These are phyloP conservation scores for Nissolia schottii DNA, from an alignment of 306 rosid genomes.

Conservation along the genomic window DNA sequence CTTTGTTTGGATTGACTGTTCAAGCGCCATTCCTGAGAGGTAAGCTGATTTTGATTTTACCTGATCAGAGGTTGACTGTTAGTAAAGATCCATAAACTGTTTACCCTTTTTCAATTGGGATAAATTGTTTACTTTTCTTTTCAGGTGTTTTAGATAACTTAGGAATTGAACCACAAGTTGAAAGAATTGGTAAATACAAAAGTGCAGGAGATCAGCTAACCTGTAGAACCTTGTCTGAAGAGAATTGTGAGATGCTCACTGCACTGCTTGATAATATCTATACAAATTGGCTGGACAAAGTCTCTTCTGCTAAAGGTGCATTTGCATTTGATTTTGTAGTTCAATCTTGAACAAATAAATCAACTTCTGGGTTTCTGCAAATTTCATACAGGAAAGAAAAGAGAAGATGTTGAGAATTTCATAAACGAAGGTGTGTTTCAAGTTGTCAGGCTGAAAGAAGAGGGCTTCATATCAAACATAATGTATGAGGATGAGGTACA, in stretches of 20 bases:
- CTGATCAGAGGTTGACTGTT: not conserved
- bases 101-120: not conserved
- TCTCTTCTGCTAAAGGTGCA: slow-evolving; percentile 77
- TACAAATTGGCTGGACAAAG: slow-evolving; percentile 80
- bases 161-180: slow-evolving; percentile 90
- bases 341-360: slow-evolving; percentile 17
- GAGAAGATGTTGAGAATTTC: slow-evolving; percentile 69
- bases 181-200: slow-evolving; percentile 90
- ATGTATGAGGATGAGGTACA: slow-evolving; percentile 87
- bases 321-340: slow-evolving; percentile 29
- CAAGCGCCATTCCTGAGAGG: slow-evolving; percentile 87
- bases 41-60: slow-evolving; percentile 30
- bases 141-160: slow-evolving; percentile 78
- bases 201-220: slow-evolving; percentile 89
- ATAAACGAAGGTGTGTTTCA: slow-evolving; percentile 80
- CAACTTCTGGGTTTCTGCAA: slow-evolving; percentile 20
- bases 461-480: slow-evolving; percentile 81
- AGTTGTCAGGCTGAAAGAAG: slow-evolving; percentile 79
- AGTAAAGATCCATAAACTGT: not conserved
- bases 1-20: slow-evolving; percentile 83
- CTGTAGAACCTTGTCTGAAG: slow-evolving; percentile 69
- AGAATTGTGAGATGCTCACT: slow-evolving; percentile 81
- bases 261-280: slow-evolving; percentile 83
- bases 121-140: not conserved
- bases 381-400: slow-evolving; percentile 57